Base-by-base conservation (phyloP, 1,139 yeast species). In the Yamadazyma dendronema region DNA sequence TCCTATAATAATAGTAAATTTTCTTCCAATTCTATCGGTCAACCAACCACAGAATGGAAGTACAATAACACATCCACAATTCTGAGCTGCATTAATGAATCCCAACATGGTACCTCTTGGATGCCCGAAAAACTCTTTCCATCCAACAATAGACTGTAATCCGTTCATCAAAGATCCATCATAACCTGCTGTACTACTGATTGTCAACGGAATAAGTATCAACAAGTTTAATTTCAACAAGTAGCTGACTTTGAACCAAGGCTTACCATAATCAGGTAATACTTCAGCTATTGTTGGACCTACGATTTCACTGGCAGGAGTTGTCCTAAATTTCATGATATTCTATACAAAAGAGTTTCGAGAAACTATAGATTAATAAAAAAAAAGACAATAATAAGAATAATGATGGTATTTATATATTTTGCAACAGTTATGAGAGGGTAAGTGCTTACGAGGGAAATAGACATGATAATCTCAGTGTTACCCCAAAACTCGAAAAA, bases 51-150 rank as follows among this genome's bases (percentile, higher is more conserved):
- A 48, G 38, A 56, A 47, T 4, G 61, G 55, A 47, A 37, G 22
- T 19, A 37, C 30, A 16, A 37, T 30, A 25, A 40, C 27, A 33
- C 40, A 32, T 4, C 43, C 43, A 27, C 14, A 13, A 27, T 32
- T 52, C 24, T 40, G 49, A 17, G 59, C 53, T 7, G 52, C 50
- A 22, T 57, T 53, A 17, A 56, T 44, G 21, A 50, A 42, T 14
- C 59, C 56, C 17, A 56, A 39, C 36, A 52, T 54, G 6, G 57
- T 52, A 2, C 52, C 53, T 13, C 41, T 42, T 13, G 58, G 48
- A 25, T 47, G 31, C 9, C 38, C 33, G 17, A 45, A 48, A 35
- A 40, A 43, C 2, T 42, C 37, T 21, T 43, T 38, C 46, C 54
- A 55, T 15, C 39, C 36, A 4, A 32, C 40, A 12, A 50, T 38